These are phyloP conservation scores for Pleoardoris graminearum DNA, from an alignment of 2,329 filamentous ascomycete species.

Conservation along the genomic window DNA sequence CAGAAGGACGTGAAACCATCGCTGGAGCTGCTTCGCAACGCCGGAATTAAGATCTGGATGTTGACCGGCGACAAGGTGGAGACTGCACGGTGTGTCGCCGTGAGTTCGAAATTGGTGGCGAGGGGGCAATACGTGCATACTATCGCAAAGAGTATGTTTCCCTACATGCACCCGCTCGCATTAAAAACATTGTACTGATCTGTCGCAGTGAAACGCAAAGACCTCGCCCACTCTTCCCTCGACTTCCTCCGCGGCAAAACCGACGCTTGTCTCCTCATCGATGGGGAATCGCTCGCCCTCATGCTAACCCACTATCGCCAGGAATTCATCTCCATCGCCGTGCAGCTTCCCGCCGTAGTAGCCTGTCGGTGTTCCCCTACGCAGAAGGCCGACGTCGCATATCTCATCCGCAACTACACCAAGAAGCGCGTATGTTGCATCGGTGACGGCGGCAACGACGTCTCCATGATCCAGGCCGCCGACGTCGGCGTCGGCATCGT, in stretches of 20 bases:
- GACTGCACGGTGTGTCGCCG: conserved; percentile 92
- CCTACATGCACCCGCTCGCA: not conserved
- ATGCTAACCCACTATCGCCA: conserved; percentile 81
- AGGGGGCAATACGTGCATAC: conserved; percentile 96
- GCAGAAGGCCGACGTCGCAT: conserved; percentile 93
- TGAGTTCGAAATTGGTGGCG: conserved; percentile 91
- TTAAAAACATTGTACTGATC: conserved; percentile 11
- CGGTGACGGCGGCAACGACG: conserved; percentile 96
- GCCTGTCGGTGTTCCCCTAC: conserved; percentile 96
- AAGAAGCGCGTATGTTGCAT: conserved; percentile 97
- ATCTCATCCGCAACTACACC: conserved; percentile 85
- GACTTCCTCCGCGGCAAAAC: conserved; percentile 84
- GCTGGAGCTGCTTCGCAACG: conserved; percentile 90
- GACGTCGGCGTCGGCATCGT: conserved; percentile 98
- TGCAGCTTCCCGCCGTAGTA: conserved; percentile 86
- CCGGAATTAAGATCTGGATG: conserved; percentile 99
- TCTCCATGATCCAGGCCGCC: conserved; percentile 98
- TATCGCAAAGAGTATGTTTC: conserved; percentile 65
- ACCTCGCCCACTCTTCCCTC: conserved; percentile 83
- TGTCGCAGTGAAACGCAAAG: conserved; percentile 69
- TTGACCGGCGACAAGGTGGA: conserved; percentile 98
- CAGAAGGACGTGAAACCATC: conserved; percentile 95
- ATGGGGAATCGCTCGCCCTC: conserved; percentile 85
- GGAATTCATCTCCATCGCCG: conserved; percentile 86
- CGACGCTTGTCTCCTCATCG: conserved; percentile 88